These are phyloP conservation scores for Diplodia mutila DNA, from an alignment of 2,329 filamentous ascomycete species.

Conservation along the genomic window DNA sequence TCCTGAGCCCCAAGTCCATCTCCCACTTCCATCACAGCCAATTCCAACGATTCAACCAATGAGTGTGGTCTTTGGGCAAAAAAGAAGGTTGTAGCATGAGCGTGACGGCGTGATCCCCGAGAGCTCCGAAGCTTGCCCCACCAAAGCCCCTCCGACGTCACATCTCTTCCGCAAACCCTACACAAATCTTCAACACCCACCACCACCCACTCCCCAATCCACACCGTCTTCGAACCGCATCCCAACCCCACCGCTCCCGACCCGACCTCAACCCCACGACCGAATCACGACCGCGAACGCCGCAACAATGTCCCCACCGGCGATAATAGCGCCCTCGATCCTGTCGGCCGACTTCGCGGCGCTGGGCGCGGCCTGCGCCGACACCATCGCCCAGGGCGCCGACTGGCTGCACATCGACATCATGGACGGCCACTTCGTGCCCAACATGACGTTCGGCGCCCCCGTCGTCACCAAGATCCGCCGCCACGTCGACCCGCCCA, in stretches of 20 bases:
- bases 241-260: neutral
- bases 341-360: conserved; percentile 93
- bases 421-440: conserved; percentile 98
- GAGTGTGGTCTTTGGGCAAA: neutral
- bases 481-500: conserved; percentile 77
- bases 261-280: no score
- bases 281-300: neutral
- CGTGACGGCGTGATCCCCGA: neutral
- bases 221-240: neutral
- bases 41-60: neutral
- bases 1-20: no score
- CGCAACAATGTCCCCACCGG: conserved; percentile 75
- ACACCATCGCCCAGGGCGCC: conserved; percentile 82
- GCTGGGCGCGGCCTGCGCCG: conserved; percentile 82
- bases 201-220: neutral
- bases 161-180: neutral
- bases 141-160: conserved; percentile 25
- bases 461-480: conserved; percentile 95
- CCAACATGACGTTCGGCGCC: conserved; percentile 95
- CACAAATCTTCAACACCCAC: neutral
- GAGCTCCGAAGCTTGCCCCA: conserved; percentile 14
- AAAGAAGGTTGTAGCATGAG: neutral
- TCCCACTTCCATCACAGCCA: no score
- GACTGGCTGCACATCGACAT: conserved; percentile 51
- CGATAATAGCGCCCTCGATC: conserved; percentile 98